Evolutionary conservation across 179 eudicot genomes (phyloP), one percentile per base, ranked within the genome.

Genomic region (Pouteria campechiana): DNA sequence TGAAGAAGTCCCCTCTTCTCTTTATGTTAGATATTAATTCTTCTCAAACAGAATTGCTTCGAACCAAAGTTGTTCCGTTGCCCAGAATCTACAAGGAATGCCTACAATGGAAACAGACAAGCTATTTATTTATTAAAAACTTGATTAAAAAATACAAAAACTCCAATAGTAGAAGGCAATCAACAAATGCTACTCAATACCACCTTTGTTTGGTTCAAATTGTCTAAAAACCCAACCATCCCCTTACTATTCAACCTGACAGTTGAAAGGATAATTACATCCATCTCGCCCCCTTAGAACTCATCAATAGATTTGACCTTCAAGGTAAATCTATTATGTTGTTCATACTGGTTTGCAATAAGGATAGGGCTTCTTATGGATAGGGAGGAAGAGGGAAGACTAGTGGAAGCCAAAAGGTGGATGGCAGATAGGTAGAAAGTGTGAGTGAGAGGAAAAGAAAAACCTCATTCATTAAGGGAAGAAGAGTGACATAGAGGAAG

Each of bases 1-100:
- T 51, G 17, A 69, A 65, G 42, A 50, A 61, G 55, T 81, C 72
- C 1, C 25, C 17, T 3, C 80, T 66, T 44, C 11, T 48, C 46
- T 68, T 69, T 0, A 82, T 82, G 45, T 81, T 50, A 37, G 12
- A 6, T 22, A 81, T 50, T 28, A 81, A 35, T 4, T 43, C 34
- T 37, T 49, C 46, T 83, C 83, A 81, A 34, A 75, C 32, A 3
- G 70, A 40, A 16, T 43, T 38, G 31, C 61, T 50, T 9, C 16
- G 46, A 1, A 16, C 14, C 6, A 72, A 61, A 1, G 67, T 63
- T 12, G 44, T 44, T 35, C 41, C 72, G 65, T 49, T 62, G n/a
- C 93, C 93, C 12, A 82, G 44, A 15, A 82, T 50, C 93, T 87
- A 78, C 1, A 82, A 67, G 37, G 83, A 75, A 27, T 69, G 58